Evolutionary conservation across 495 filamentous ascomycete genomes (phyloP).

Genomic region (Hypoxylon perforatum): DNA sequence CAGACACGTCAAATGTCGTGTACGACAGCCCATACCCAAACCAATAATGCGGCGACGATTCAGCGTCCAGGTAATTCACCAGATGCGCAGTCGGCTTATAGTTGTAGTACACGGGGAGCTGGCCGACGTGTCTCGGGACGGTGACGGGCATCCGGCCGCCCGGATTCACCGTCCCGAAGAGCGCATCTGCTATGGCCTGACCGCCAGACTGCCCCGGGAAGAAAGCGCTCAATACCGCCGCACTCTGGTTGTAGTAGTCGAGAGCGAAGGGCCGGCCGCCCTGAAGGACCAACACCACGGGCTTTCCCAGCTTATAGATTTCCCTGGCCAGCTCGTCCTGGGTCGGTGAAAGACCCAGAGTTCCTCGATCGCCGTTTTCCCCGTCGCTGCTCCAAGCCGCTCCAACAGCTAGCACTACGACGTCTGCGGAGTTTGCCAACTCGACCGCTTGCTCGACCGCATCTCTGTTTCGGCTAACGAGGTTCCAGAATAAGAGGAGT

Average conservation of each 20-base stretch:
- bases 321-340: conserved; percentile 49
- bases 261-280: conserved; percentile 58
- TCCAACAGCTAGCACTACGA: conserved; percentile 56
- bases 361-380: conserved; percentile 56
- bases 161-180: conserved; percentile 58
- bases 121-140: conserved; percentile 50
- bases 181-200: conserved; percentile 58
- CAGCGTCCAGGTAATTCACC: conserved; percentile 47
- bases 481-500: conserved; percentile 59
- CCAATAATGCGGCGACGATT: conserved; percentile 45
- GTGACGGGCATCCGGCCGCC: conserved; percentile 55
- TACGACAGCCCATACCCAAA: conserved; percentile 57
- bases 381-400: conserved; percentile 59
- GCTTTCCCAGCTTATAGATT: conserved; percentile 54
- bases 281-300: conserved; percentile 55
- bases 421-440: conserved; percentile 49
- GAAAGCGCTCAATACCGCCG: conserved; percentile 51
- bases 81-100: conserved; percentile 48
- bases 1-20: conserved; percentile 46
- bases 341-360: conserved; percentile 48
- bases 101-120: conserved; percentile 54
- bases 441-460: conserved; percentile 49
- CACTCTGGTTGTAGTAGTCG: conserved; percentile 50
- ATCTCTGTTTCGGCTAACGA: conserved; percentile 51
- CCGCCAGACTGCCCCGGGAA: conserved; percentile 60